Evolutionary conservation across 2,329 filamentous ascomycete genomes (phyloP).

Genomic region (Dendrostoma leiphaemia): DNA sequence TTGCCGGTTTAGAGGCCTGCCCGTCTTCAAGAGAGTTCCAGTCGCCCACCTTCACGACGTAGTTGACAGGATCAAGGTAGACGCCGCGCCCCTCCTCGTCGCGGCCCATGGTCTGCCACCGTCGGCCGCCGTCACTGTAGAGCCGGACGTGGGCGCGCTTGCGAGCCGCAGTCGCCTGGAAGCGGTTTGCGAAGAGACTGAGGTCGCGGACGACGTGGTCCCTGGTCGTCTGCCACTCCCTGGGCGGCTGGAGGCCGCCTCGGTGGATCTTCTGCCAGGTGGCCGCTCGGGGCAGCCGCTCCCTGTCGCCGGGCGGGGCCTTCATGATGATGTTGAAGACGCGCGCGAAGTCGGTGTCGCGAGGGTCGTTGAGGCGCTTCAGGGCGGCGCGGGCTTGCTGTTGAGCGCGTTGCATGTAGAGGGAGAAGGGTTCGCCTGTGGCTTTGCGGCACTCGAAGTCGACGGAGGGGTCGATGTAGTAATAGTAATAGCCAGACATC

Average conservation of each 20-base stretch:
- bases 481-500: conserved; percentile 11
- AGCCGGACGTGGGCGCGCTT: conserved; percentile 3
- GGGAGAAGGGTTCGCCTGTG: background rate
- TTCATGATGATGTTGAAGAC: conserved; percentile 17
- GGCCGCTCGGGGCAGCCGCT: background rate
- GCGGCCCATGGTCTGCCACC: background rate
- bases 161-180: background rate
- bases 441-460: conserved; percentile 8
- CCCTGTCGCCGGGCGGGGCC: background rate
- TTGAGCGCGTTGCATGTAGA: conserved; percentile 5
- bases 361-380: background rate
- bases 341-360: conserved; percentile 10
- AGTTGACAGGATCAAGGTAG: conserved; percentile 5
- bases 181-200: background rate
- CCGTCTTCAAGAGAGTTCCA: background rate
- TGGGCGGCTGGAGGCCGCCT: background rate
- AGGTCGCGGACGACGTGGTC: conserved; percentile 4
- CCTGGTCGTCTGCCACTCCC: conserved; percentile 1
- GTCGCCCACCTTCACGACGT: background rate
- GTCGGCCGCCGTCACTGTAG: background rate
- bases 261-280: conserved; percentile 4
- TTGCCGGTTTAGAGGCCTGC: conserved; percentile 2
- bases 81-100: background rate
- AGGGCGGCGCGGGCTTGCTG: conserved; percentile 1
- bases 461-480: conserved; percentile 15